phyloP scores from a whole-genome alignment of 2,329 filamentous ascomycete species.

The Samsoniella hepiali region DNA sequence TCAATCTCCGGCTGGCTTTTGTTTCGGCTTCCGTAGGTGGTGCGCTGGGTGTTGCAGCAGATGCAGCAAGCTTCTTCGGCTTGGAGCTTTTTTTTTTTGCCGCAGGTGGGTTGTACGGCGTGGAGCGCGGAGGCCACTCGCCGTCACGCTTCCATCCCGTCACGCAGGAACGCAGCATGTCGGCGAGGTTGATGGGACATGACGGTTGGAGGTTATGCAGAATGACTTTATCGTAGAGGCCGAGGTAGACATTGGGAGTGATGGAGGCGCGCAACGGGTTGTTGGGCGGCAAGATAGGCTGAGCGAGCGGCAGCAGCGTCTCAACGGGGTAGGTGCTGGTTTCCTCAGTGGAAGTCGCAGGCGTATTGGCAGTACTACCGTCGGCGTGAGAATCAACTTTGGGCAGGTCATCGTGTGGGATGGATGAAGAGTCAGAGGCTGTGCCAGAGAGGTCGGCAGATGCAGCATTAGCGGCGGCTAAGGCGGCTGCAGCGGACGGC shows the following conservation, averaged over 20 bases:
- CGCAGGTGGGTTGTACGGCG: constrained; percentile 36
- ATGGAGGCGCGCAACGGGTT: constrained; percentile 79
- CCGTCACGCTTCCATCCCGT: constrained; percentile 90
- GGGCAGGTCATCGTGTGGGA: constrained; percentile 34
- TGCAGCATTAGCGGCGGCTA: constrained; percentile 23
- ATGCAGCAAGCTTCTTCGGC: constrained; percentile 32
- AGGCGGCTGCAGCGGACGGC: constrained; percentile 27
- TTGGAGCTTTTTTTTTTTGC: constrained; percentile 40
- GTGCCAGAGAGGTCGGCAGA: constrained; percentile 31
- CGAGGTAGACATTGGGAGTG: constrained; percentile 67
- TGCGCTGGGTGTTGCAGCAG: constrained; percentile 13
- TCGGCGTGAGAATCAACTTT: constrained; percentile 30
- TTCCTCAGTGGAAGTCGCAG: constrained; percentile 11
- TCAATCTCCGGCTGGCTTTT: constrained; percentile 42
- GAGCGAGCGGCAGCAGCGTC: constrained; percentile 67
- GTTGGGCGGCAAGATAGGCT: constrained; percentile 66
- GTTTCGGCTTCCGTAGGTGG: constrained; percentile 25
- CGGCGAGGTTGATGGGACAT: constrained; percentile 81
- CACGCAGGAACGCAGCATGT: constrained; percentile 78
- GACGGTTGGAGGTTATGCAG: constrained; percentile 75
- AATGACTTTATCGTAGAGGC: constrained; percentile 88
- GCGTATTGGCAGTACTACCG: constrained; percentile 18
- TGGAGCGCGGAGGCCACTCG: constrained; percentile 73
- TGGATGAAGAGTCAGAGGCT: constrained; percentile 41
- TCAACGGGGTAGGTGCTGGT: constrained; percentile 49